phyloP scores from a whole-genome alignment of 2,329 filamentous ascomycete genomes.

The Teratosphaeria epicoccoides region DNA sequence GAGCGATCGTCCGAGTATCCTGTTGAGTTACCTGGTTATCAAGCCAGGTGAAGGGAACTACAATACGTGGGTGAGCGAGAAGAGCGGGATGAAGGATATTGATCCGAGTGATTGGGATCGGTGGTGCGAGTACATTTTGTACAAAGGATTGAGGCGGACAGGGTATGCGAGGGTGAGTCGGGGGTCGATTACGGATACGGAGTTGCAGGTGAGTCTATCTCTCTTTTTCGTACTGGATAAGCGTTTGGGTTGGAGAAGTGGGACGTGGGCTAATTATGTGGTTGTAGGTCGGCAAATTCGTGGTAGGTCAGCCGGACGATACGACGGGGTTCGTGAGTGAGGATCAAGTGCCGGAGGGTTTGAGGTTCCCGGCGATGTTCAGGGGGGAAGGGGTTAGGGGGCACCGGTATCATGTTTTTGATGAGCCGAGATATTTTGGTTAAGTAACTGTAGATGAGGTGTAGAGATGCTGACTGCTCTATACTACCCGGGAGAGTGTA shows the following conservation, averaged over 20 bases:
- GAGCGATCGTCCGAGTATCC: slow-evolving; percentile 67
- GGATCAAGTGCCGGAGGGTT: slow-evolving; percentile 61
- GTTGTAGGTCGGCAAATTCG: slow-evolving; percentile 70
- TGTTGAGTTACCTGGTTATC: slow-evolving; percentile 87
- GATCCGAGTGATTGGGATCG: slow-evolving; percentile 88
- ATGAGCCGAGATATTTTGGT: slow-evolving; percentile 64
- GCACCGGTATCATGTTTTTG: slow-evolving; percentile 89
- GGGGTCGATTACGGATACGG: slow-evolving; percentile 90
- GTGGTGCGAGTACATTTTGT: slow-evolving; percentile 98
- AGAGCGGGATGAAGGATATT: slow-evolving; percentile 89
- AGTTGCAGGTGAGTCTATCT: slow-evolving; percentile 60
- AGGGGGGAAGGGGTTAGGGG: slow-evolving; percentile 75
- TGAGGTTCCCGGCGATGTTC: slow-evolving; percentile 77
- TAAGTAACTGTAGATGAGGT: slow-evolving; percentile 6
- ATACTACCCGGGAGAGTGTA: no score
- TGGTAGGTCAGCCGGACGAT: slow-evolving; percentile 60
- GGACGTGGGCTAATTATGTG: slow-evolving; percentile 5
- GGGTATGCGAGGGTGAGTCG: slow-evolving; percentile 85
- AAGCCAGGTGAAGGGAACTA: slow-evolving; percentile 89
- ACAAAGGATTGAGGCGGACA: slow-evolving; percentile 73
- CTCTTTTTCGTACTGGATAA: no score
- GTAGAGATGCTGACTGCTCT: no score
- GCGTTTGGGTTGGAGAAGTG: no score
- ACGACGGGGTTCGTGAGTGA: slow-evolving; percentile 60
- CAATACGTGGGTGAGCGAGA: slow-evolving; percentile 81